Conservation (phyloP, 164 flowering plant species). For the Annona cherimola region DNA sequence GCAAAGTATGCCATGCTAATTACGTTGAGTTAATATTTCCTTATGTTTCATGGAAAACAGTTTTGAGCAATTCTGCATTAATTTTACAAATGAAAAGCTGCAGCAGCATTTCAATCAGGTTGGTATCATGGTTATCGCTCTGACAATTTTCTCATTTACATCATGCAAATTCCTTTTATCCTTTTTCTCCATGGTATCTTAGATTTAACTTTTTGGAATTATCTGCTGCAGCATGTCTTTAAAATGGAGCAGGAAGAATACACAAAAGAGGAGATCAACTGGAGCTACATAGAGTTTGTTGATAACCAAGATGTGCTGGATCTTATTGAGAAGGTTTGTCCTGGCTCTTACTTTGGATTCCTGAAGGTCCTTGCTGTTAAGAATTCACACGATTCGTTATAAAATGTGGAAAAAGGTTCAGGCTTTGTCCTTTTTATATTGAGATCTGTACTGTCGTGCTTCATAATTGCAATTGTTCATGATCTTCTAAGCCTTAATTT, state of each 20-base stretch:
- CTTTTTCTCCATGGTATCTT: not conserved
- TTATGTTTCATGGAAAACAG: conserved; percentile 30
- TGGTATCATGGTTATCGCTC: not conserved
- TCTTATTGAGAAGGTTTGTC: conserved; percentile 80
- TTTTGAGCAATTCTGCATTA: conserved; percentile 99
- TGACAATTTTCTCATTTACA: not conserved
- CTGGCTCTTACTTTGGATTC: not conserved
- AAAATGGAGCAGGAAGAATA: conserved; percentile 99
- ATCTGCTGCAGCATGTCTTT: conserved; percentile 74
- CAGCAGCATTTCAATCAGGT: conserved; percentile 99
- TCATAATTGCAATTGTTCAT: no score
- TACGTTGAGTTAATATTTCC: conserved; percentile 7
- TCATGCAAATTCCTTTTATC: not conserved
- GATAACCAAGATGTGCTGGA: conserved; percentile 98
- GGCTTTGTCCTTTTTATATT: no score
- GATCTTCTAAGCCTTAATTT: no score
- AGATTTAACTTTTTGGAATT: not conserved
- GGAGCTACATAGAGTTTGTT: conserved; percentile 98
- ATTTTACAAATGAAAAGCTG: conserved; percentile 92
- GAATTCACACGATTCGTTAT: not conserved
- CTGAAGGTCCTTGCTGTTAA: conserved; percentile 1
- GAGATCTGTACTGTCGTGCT: no score
- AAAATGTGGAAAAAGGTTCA: not conserved
- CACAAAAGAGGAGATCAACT: conserved; percentile 81
- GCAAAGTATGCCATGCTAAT: not conserved